phyloP scores from a whole-genome alignment of 1,139 yeast species.

The Yamadazyma diddensiae region DNA sequence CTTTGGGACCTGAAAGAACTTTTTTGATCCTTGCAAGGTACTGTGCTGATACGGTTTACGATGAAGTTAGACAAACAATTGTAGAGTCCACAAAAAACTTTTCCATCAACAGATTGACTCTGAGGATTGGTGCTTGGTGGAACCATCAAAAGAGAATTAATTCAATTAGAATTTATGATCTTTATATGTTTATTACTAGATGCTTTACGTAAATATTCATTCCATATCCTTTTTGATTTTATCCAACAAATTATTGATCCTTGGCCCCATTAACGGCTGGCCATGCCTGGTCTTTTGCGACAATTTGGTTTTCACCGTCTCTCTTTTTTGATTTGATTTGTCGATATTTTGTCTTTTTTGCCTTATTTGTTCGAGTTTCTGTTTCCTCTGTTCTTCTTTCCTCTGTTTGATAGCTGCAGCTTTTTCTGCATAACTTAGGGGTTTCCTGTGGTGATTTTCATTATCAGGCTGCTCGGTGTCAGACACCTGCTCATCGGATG shows the following conservation, averaged over 20 bases:
- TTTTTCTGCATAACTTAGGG: constrained; percentile 43
- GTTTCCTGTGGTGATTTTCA: constrained; percentile 13
- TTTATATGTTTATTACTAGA: constrained; percentile 15
- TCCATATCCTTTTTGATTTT: constrained; percentile 57
- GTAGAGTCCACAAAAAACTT: constrained; percentile 28
- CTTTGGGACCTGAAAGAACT: constrained; percentile 85
- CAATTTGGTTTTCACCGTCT: constrained; percentile 47
- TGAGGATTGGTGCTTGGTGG: constrained; percentile 44
- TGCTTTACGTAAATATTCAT: not conserved
- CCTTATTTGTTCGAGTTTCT: constrained; percentile 26
- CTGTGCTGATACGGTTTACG: constrained; percentile 78
- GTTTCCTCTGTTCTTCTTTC: constrained; percentile 36
- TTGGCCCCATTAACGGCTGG: constrained; percentile 89
- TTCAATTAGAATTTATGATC: constrained; percentile 57
- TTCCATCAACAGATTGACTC: constrained; percentile 37
- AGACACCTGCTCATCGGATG: constrained; percentile 12
- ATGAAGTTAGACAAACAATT: constrained; percentile 53
- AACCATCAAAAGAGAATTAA: constrained; percentile 50
- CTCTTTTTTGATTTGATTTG: constrained; percentile 26
- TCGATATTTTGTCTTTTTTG: constrained; percentile 23
- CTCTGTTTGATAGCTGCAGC: constrained; percentile 43
- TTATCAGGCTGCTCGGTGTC: not conserved
- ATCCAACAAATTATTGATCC: constrained; percentile 74
- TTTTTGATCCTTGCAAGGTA: constrained; percentile 87
- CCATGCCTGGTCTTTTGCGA: constrained; percentile 68